phyloP scores from a whole-genome alignment of 2,329 filamentous ascomycete species.

The Cyanodermella asteris region DNA sequence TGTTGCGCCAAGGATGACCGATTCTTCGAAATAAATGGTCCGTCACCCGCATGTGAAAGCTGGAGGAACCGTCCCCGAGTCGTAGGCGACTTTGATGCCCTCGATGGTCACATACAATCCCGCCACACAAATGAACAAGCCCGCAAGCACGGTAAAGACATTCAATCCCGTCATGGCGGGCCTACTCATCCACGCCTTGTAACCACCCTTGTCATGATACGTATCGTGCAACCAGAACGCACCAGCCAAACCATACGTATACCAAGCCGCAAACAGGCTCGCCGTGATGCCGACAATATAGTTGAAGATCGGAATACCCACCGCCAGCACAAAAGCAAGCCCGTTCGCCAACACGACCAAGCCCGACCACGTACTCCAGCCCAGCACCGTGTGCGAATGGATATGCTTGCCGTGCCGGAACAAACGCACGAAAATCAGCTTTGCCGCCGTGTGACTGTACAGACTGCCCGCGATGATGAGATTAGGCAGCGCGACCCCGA shows the following conservation, averaged over 20 bases:
- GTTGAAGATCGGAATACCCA: slow-evolving; percentile 32
- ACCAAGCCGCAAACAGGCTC: slow-evolving; percentile 31
- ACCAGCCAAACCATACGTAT: slow-evolving; percentile 30
- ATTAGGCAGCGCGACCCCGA: slow-evolving; percentile 21
- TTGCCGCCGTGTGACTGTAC: slow-evolving; percentile 29
- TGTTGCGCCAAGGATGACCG: too few species aligned
- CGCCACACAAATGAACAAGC: slow-evolving; percentile 26
- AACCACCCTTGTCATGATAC: slow-evolving; percentile 21
- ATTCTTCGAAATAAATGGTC: too few species aligned
- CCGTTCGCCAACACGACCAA: slow-evolving; percentile 25
- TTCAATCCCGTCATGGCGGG: slow-evolving; percentile 20
- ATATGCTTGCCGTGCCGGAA: slow-evolving; percentile 25
- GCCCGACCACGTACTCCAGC: slow-evolving; percentile 26
- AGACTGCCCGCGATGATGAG: slow-evolving; percentile 28
- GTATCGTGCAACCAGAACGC: slow-evolving; percentile 30
- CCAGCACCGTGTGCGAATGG: slow-evolving; percentile 24
- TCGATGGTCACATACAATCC: slow-evolving; percentile 29
- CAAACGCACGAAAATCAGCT: slow-evolving; percentile 28
- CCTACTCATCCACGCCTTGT: slow-evolving; percentile 16
- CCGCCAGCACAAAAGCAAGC: slow-evolving; percentile 20
- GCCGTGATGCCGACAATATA: slow-evolving; percentile 30
- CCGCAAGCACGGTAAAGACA: slow-evolving; percentile 21
- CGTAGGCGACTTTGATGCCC: slow-evolving; percentile 11
- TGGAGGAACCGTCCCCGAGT: slow-evolving; percentile 5
- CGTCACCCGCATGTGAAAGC: slow-evolving; percentile 6